phyloP scores from a whole-genome alignment of 1,284 basidiomycete genomes.

The Paramarasmius palmivorus region DNA sequence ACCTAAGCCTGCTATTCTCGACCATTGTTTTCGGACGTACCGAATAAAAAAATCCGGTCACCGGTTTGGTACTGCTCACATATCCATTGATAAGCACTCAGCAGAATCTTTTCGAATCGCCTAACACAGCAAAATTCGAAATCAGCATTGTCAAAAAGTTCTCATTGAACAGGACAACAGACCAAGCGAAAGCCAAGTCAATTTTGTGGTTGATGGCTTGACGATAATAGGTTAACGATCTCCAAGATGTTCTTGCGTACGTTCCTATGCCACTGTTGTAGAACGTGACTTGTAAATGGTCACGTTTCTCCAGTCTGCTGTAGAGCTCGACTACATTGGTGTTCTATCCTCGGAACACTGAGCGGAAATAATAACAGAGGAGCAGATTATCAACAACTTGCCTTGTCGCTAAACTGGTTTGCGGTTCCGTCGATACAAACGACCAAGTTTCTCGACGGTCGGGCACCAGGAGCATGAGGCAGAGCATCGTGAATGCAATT shows the following conservation, averaged over 20 bases:
- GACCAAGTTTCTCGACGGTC: conserved; percentile 19
- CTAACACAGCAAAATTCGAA: conserved; percentile 19
- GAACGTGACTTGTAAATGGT: conserved; percentile 28
- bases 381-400: neutral
- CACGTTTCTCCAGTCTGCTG: conserved; percentile 17
- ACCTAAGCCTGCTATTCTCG: neutral
- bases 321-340: conserved; percentile 27
- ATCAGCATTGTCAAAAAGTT: neutral
- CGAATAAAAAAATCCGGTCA: conserved; percentile 37
- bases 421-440: conserved; percentile 27
- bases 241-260: conserved; percentile 29
- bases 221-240: conserved; percentile 16
- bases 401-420: conserved; percentile 23
- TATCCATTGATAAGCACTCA: conserved; percentile 41
- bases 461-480: no score
- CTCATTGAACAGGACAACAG: neutral
- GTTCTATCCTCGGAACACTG: conserved; percentile 17
- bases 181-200: conserved; percentile 32
- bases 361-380: neutral
- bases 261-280: conserved; percentile 45
- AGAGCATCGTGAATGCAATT: no score
- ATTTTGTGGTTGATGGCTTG: conserved; percentile 20
- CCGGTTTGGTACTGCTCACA: conserved; percentile 33
- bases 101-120: conserved; percentile 32
- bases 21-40: conserved; percentile 17